Evolutionary conservation across 2,329 filamentous ascomycete species (phyloP), one percentile per base, ranked within the genome.

Genomic region (Xylaria sp.): DNA sequence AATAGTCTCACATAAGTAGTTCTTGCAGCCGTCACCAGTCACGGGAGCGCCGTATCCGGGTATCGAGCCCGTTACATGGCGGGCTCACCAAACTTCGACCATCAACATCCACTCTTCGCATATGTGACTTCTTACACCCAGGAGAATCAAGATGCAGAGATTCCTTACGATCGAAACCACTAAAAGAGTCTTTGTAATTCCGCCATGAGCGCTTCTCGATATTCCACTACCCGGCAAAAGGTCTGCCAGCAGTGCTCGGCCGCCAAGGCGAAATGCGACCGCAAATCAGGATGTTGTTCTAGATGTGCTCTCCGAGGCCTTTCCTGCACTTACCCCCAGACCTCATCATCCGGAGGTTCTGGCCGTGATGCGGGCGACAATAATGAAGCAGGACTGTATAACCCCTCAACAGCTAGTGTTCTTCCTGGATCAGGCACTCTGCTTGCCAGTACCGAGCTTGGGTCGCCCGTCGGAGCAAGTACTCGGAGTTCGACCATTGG

Each of bases 231-330:
- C 1, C 69, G 74, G 9, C 73, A 75, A 53, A 76, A 74, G 48
- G 70, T 71, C 37, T 77, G 75, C 49, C 66, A 68, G 11, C 56
- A 63, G 7, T 77, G 75, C 39, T 71, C 69, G 1, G 37, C 50
- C 13, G 69, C 74, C 44, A 77, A 76, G 55, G 68, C 67, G 21
- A 76, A 69, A 65, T 77, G 75, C 56, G 71, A 77, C 60, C 72
- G 72, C 43, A 66, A 62, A 42, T 34, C 56, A 8, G 63, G 52
- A 7, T 29, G 61, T 7, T 77, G 75, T 44, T 59, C 63, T 1
- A 66, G 73, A 18, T 76, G 74, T 39, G 49, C 56, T 11, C 53
- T 51, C 17, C 65, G 69, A 39, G 54, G 63, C 8, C 50, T 73
- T 11, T 26, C 55, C 42, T 75, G 72, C 51, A 57, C 37, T 2